Base-by-base conservation (phyloP, 257 asterid species). In the Solanum gracilifrons region DNA sequence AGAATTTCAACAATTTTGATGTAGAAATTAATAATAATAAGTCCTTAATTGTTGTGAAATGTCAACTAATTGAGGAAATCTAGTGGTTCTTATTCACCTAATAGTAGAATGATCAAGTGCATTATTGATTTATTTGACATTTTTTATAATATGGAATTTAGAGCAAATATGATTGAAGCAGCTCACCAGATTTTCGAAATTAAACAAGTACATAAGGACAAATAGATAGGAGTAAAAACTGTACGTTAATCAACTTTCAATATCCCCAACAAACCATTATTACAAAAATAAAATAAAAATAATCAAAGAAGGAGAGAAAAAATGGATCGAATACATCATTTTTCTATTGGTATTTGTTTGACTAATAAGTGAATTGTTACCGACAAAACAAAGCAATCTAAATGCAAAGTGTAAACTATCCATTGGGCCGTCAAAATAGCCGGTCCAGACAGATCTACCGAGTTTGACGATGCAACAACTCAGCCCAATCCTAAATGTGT, bases 181-280 rank as follows among this genome's bases (percentile, higher is more conserved):
- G 82, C 88, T 87, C 89, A 87, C 85, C 89, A 55, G 83, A 87
- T 75, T 32, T 32, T 41, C n/a, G 20, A 76, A 51, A 75, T 35
- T 18, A 69, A 69, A 84, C 29, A 27, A 55, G 60, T 8, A 15
- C 85, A 31, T 23, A n/a, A 55, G 23, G 69, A 88, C 64, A 8
- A 62, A 72, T 21, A 21, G 64, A 58, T n/a, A 27, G 66, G 27
- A 84, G 46, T 71, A 5, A 71, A 55, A 27, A 51, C 13, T 41
- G 41, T 9, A 20, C 29, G 46, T 37, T 23, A 36, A 36, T 23
- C 58, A 37, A 13, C 20, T 36, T 35, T 18, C 25, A 10, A 3
- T 74, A 74, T 36, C 29, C 51, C 31, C 82, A 74, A 5, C 82
- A 73, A 20, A 27, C 82, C 18, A 73, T 35, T 35, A 20, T 73